phyloP scores from a whole-genome alignment of 1,139 yeast genomes.

The Suhomyces chickasaworum region DNA sequence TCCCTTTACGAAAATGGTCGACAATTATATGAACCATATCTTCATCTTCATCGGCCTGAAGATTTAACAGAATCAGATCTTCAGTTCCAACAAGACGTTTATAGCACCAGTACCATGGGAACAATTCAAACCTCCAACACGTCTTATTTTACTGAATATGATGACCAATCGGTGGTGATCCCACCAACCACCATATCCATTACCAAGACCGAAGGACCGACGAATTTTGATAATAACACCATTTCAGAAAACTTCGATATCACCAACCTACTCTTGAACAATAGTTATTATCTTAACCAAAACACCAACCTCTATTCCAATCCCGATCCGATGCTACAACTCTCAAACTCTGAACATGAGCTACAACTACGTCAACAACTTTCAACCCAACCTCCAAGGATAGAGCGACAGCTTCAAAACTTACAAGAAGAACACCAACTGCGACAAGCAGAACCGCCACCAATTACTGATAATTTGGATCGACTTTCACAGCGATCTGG shows the following conservation, averaged over 20 bases:
- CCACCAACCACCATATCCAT: not conserved
- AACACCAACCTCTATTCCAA: not conserved
- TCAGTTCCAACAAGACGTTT: conserved; percentile 33
- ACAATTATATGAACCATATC: conserved; percentile 34
- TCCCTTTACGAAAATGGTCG: conserved; percentile 39
- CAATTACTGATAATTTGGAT: not conserved
- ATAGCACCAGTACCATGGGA: conserved; percentile 1
- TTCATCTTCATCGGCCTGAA: conserved; percentile 33
- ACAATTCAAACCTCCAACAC: not conserved
- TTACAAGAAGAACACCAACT: conserved; percentile 9
- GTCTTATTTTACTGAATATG: not conserved
- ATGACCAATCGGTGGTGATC: not conserved
- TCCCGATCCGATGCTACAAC: not conserved
- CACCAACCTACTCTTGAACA: conserved; percentile 25
- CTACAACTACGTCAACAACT: conserved; percentile 1
- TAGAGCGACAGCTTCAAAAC: conserved; percentile 4
- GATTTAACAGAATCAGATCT: conserved; percentile 38
- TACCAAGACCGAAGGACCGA: not conserved
- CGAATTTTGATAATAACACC: conserved; percentile 18
- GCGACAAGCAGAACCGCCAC: conserved; percentile 11
- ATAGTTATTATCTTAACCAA: conserved; percentile 14
- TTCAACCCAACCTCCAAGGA: not conserved
- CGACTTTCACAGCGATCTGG: not conserved
- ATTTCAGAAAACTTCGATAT: conserved; percentile 28
- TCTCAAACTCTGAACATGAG: not conserved